Evolutionary conservation across 2,329 filamentous ascomycete species (phyloP), one percentile per base, ranked within the genome.

Genomic region (Ophiostoma piceae): DNA sequence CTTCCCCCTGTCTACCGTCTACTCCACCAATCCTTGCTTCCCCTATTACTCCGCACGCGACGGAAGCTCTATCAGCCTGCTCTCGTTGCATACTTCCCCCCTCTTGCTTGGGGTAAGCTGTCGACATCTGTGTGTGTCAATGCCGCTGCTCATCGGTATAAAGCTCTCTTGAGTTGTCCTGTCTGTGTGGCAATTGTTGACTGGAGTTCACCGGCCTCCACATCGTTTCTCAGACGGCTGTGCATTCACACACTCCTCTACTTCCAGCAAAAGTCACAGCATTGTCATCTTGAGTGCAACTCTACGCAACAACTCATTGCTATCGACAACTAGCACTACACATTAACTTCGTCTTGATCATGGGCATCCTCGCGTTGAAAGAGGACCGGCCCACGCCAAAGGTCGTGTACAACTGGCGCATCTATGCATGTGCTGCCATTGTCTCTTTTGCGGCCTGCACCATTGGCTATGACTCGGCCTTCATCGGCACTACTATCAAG

Each of bases 401-500:
- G 74, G 81, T 80, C 72, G 84, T 87, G 71, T 87, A 87, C 81
- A 87, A 87, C 78, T 87, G 85, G 85, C 82, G 85, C 57, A 84
- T 87, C 70, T 87, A 87, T 75, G 75, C 78, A 37, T 85, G 82
- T 73, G 57, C 85, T 11, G 79, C 81, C 64, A 79, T 85, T 32
- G 84, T 84, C 29, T 86, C 85, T 2, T 85, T 85, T 70, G 84
- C 84, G 39, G 82, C 85, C 51, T 85, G 84, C 75, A 84, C 82
- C 76, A 86, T 87, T 69, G 84, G 84, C 70, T 85, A 85, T 72
- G 90, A 93, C 77, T 90, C 86, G 68, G 88, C 91, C 73, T 94
- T 94, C 79, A 93, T 94, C 74, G 91, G 90, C 72, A 91, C 89
- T 0, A 93, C 91, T 1, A 81, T 94, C 86, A 89, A 62, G 1